A percentile compares a stretch with the other conserved stretches of the same genome.
Conservation (phyloP, 352 stramenopile genomes). For the Phytopythium boreale region DNA sequence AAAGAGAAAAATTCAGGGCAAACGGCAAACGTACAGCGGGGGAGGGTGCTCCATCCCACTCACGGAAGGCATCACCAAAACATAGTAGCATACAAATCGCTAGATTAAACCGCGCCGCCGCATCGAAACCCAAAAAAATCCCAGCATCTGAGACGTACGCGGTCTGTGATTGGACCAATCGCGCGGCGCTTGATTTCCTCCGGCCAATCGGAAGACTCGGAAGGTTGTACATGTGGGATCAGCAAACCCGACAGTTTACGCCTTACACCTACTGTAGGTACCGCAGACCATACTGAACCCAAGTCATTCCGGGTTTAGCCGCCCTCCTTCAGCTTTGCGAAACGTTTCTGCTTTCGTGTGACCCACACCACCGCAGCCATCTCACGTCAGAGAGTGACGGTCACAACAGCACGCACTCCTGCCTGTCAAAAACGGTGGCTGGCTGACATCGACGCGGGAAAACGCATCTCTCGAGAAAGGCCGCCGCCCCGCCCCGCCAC, state of each 20-base stretch:
- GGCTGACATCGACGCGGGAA: neutral
- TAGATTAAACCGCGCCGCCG: neutral
- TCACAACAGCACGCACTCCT: neutral
- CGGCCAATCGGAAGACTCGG: neutral
- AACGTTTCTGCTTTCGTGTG: neutral
- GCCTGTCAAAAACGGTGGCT: neutral
- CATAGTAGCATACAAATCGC: constrained; percentile 3
- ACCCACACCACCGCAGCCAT: neutral
- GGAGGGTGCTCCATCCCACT: neutral
- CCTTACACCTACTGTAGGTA: too few species aligned
- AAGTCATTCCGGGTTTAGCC: neutral
- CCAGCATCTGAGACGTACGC: neutral
- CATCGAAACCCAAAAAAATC: neutral
- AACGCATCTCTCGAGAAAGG: neutral
- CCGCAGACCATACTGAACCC: too few species aligned
- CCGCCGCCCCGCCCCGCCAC: neutral
- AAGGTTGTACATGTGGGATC: too few species aligned
- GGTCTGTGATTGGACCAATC: neutral
- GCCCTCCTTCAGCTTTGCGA: neutral
- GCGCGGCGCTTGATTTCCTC: neutral
- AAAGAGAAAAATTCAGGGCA: too few species aligned
- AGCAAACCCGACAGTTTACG: too few species aligned
- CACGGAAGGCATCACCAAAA: neutral
- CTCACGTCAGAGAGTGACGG: neutral
- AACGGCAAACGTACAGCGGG: too few species aligned